Evolutionary conservation across 805 yeast genomes (phyloP).

Genomic region (Candida koratica): DNA sequence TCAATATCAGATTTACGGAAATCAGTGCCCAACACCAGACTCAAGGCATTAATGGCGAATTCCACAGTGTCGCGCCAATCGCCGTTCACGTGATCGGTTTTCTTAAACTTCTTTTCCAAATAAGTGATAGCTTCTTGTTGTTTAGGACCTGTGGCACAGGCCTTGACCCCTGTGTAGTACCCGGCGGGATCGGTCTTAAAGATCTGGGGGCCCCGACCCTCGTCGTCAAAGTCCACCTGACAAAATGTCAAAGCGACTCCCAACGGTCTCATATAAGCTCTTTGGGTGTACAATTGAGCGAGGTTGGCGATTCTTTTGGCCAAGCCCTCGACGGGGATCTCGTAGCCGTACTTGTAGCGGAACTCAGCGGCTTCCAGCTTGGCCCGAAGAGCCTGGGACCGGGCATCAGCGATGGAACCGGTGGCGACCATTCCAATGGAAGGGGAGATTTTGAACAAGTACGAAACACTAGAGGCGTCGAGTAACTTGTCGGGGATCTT

Average conservation of each 20-base stretch:
- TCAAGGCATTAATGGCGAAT: slow-evolving; percentile 79
- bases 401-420: slow-evolving; percentile 94
- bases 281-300: slow-evolving; percentile 92
- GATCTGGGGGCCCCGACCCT: slow-evolving; percentile 82
- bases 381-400: slow-evolving; percentile 86
- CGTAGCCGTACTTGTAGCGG: slow-evolving; percentile 90
- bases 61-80: slow-evolving; percentile 89
- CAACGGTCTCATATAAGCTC: slow-evolving; percentile 97
- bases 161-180: slow-evolving; percentile 84
- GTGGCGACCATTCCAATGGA: slow-evolving; percentile 87
- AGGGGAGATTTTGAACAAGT: slow-evolving; percentile 77
- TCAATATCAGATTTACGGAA: slow-evolving; percentile 92
- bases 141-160: slow-evolving; percentile 94
- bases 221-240: slow-evolving; percentile 66
- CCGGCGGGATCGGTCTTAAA: slow-evolving; percentile 98
- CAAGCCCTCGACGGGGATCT: slow-evolving; percentile 90
- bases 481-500: slow-evolving; percentile 93
- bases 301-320: slow-evolving; percentile 94
- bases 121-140: slow-evolving; percentile 92
- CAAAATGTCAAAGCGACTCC: slow-evolving; percentile 91
- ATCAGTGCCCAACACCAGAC: slow-evolving; percentile 86
- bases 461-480: slow-evolving; percentile 82
- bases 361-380: slow-evolving; percentile 95
- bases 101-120: slow-evolving; percentile 85
- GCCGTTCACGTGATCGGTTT: slow-evolving; percentile 62